Percentiles rank a stretch among this genome's conserved stretches.
Evolutionary conservation across 1,284 basidiomycete species (phyloP).

Genomic region (Tylopilus orsonianus): DNA sequence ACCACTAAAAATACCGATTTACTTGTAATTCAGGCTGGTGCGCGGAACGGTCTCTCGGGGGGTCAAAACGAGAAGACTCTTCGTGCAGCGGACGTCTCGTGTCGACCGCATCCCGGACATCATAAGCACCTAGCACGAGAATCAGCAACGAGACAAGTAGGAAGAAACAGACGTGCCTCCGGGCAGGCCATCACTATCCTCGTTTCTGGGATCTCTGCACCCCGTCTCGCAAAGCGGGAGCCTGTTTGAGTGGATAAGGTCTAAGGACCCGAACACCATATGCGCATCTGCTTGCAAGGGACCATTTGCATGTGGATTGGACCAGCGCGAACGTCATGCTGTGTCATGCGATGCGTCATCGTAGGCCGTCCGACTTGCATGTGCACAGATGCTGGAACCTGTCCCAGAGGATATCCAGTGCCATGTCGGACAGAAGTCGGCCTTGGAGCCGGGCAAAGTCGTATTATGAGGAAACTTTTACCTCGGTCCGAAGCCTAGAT

Average conservation of each 20-base stretch:
- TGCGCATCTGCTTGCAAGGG: conserved; percentile 17
- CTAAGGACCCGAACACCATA: conserved; percentile 21
- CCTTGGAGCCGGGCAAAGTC: conserved; percentile 33
- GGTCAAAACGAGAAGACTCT: conserved; percentile 13
- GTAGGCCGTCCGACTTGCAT: not conserved
- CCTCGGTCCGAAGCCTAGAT: conserved; percentile 30
- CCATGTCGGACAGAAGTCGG: conserved; percentile 16
- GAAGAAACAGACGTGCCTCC: no score
- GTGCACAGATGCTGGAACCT: not conserved
- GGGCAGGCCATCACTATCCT: conserved; percentile 12
- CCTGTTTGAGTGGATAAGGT: conserved; percentile 18
- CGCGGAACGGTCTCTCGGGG: conserved; percentile 19
- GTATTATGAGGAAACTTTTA: conserved; percentile 37
- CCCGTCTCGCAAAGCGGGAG: conserved; percentile 27
- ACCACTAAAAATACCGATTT: no score
- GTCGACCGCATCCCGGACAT: conserved; percentile 25
- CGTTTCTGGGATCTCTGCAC: conserved; percentile 38
- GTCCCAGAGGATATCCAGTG: conserved; percentile 5
- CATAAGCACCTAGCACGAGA: conserved; percentile 20
- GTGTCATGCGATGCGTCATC: conserved; percentile 7
- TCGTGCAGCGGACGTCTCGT: conserved; percentile 22
- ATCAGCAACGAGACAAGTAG: no score
- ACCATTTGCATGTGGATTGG: conserved; percentile 15
- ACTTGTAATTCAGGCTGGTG: conserved; percentile 24
- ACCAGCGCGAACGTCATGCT: conserved; percentile 18